phyloP scores from a whole-genome alignment of 768 basidiomycete genomes.

The Pleurotus ostreatus region DNA sequence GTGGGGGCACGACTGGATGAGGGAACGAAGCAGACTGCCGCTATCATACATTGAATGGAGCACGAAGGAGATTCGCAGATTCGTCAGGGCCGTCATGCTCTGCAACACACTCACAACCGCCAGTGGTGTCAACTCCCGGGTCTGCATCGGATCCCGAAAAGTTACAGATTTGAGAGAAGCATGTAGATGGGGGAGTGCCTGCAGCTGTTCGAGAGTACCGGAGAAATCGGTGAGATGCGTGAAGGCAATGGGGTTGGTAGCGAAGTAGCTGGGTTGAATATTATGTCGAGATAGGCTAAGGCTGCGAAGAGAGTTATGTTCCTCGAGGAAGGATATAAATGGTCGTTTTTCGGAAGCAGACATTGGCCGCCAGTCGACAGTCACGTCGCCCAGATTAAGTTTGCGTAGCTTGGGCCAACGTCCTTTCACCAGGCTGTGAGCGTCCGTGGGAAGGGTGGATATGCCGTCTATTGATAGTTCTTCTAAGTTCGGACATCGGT shows the following conservation, averaged over 20 bases:
- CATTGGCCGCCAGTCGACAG: slow-evolving; percentile 49
- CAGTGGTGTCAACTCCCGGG: slow-evolving; percentile 64
- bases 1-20: slow-evolving; percentile 63
- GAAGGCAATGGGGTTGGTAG: slow-evolving; percentile 40
- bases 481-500: slow-evolving; percentile 60
- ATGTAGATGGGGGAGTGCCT: slow-evolving; percentile 51
- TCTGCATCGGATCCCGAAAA: slow-evolving; percentile 62
- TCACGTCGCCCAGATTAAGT: slow-evolving; percentile 62
- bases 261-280: slow-evolving; percentile 49
- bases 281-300: slow-evolving; percentile 51
- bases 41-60: slow-evolving; percentile 75
- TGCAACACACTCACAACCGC: slow-evolving; percentile 58
- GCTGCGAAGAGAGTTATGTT: slow-evolving; percentile 49
- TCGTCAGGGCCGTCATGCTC: slow-evolving; percentile 48
- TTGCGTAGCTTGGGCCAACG: slow-evolving; percentile 65
- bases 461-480: slow-evolving; percentile 56
- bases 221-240: slow-evolving; percentile 53
- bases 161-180: slow-evolving; percentile 49
- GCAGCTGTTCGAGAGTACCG: slow-evolving; percentile 65
- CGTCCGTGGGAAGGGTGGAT: slow-evolving; percentile 51
- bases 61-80: slow-evolving; percentile 61
- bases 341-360: slow-evolving; percentile 44
- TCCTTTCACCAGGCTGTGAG: slow-evolving; percentile 50
- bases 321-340: slow-evolving; percentile 66
- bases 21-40: slow-evolving; percentile 61